Evolutionary conservation across 495 filamentous ascomycete species (phyloP).

Genomic region (Daldinia vernicosa): DNA sequence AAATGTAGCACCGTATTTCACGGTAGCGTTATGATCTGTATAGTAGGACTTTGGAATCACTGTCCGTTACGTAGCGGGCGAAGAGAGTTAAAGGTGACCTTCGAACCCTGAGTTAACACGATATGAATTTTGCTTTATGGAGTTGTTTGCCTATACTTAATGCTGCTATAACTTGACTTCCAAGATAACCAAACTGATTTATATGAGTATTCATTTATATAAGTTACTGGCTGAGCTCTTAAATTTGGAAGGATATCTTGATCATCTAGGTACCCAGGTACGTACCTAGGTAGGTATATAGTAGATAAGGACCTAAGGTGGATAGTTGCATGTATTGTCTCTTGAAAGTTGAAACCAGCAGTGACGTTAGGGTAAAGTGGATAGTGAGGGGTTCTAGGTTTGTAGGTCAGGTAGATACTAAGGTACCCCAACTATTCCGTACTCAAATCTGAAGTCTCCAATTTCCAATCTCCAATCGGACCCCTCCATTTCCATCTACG

Average conservation of each 20-base stretch:
- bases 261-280: no score
- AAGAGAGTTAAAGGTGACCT: conserved; percentile 4
- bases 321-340: no score
- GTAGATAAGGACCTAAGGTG: no score
- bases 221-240: no score
- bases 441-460: neutral
- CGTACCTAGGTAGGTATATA: no score
- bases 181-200: neutral
- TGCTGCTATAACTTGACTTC: neutral
- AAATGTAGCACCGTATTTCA: conserved; percentile 13
- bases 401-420: no score
- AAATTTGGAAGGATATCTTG: no score
- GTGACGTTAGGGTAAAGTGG: no score
- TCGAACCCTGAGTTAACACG: neutral
- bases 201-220: no score
- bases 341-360: no score
- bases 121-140: neutral
- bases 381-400: no score
- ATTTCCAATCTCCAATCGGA: neutral
- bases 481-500: neutral
- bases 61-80: neutral
- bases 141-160: neutral
- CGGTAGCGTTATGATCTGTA: conserved; percentile 26
- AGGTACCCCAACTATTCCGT: neutral
- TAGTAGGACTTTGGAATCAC: conserved; percentile 25